Evolutionary conservation across 768 basidiomycete genomes (phyloP).

Genomic region (Naganishia vishniacii): DNA sequence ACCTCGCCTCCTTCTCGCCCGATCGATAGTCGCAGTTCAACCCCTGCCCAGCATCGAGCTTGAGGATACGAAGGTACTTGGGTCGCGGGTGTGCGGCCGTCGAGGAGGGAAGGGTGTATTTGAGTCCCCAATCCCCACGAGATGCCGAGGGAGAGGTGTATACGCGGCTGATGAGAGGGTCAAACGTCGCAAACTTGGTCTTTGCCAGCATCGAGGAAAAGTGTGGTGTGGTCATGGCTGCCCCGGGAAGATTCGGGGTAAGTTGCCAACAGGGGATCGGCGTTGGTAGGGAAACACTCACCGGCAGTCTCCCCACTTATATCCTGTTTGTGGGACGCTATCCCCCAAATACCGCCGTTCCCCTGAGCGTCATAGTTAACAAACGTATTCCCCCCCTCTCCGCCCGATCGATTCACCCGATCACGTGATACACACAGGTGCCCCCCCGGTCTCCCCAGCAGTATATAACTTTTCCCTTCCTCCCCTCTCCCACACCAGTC

Average conservation of each 20-base stretch:
- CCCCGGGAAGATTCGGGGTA: neutral
- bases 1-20: constrained; percentile 43
- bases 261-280: neutral
- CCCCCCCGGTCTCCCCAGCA: neutral
- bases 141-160: constrained; percentile 44
- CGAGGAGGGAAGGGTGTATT: constrained; percentile 35
- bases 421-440: neutral
- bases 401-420: too few relatives aligned
- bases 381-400: neutral
- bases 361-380: neutral
- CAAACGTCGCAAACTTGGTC: constrained; percentile 41
- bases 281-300: neutral
- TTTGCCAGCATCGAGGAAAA: constrained; percentile 45
- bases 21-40: constrained; percentile 42
- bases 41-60: constrained; percentile 39
- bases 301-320: neutral
- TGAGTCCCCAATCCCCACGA: constrained; percentile 44
- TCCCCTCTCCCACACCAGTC: neutral
- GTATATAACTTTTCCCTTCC: constrained; percentile 1
- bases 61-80: constrained; percentile 38
- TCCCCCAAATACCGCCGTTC: too few relatives aligned
- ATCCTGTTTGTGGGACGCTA: too few relatives aligned
- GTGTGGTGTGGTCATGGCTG: constrained; percentile 14
- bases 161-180: constrained; percentile 45
- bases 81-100: constrained; percentile 30